These are phyloP conservation scores for Spergularia bocconei DNA, from an alignment of 148 eudicot genomes.

Conservation along the genomic window DNA sequence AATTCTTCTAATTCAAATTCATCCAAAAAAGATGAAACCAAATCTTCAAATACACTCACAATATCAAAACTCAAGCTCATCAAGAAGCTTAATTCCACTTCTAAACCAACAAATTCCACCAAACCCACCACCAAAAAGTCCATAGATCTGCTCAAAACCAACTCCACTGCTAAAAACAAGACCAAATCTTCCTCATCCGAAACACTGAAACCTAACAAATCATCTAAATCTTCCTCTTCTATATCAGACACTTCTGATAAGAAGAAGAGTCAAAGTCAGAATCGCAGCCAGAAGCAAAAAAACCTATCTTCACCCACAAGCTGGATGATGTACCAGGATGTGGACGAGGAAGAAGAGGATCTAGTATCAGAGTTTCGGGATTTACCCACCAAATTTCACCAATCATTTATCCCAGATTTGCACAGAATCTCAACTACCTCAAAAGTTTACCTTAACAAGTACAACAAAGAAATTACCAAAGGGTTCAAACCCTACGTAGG, in stretches of 20 bases:
- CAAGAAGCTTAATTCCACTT: slow-evolving; percentile 59
- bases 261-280: slow-evolving; percentile 5
- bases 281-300: slow-evolving; percentile 3
- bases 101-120: slow-evolving; percentile 38
- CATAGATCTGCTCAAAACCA: slow-evolving; percentile 46
- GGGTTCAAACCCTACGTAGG: slow-evolving; percentile 75
- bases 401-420: slow-evolving; percentile 77
- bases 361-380: slow-evolving; percentile 62
- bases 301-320: slow-evolving; percentile 20
- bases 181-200: slow-evolving; percentile 33
- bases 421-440: slow-evolving; percentile 68
- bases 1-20: neutral
- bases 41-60: slow-evolving; percentile 24
- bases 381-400: slow-evolving; percentile 70
- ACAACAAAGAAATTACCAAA: slow-evolving; percentile 63
- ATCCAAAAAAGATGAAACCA: slow-evolving; percentile 38
- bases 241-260: neutral
- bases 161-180: slow-evolving; percentile 35
- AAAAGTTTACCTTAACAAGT: slow-evolving; percentile 45
- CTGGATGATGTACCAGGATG: slow-evolving; percentile 34
- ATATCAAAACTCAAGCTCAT: slow-evolving; percentile 45
- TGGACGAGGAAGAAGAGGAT: slow-evolving; percentile 50
- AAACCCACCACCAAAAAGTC: slow-evolving; percentile 34
- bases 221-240: neutral
- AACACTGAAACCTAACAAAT: slow-evolving; percentile 14